phyloP scores from a whole-genome alignment of 345 rosid genomes.

The Corymbia maculata region DNA sequence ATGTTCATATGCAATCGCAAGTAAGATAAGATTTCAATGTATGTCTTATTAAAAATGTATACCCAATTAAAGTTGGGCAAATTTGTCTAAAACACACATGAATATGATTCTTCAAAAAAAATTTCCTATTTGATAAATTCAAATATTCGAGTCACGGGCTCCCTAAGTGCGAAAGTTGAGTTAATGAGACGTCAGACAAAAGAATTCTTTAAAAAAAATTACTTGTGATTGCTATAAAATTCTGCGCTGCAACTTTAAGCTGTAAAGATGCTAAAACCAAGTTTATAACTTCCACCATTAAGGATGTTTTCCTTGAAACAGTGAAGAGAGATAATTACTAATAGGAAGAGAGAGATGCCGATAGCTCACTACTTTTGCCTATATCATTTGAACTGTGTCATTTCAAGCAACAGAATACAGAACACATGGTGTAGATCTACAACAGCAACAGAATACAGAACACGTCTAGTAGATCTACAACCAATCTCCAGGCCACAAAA shows the following conservation, averaged over 20 bases:
- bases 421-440: background rate
- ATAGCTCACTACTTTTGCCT: background rate
- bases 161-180: too few relatives aligned
- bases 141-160: too few relatives aligned
- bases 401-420: background rate
- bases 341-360: background rate
- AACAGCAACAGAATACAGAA: background rate
- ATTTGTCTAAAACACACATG: too few relatives aligned
- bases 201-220: too few relatives aligned
- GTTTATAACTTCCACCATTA: background rate
- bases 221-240: too few relatives aligned
- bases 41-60: too few relatives aligned
- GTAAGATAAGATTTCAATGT: too few relatives aligned
- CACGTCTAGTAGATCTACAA: background rate
- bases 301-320: background rate
- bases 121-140: too few relatives aligned
- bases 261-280: background rate
- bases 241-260: background rate
- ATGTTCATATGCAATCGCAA: too few relatives aligned
- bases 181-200: accelerated
- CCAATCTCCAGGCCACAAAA: background rate
- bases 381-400: background rate
- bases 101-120: too few relatives aligned
- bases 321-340: background rate
- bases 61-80: too few relatives aligned